Conservation (phyloP, 139 green algal genomes). For the Edaphochlamys debaryana region DNA sequence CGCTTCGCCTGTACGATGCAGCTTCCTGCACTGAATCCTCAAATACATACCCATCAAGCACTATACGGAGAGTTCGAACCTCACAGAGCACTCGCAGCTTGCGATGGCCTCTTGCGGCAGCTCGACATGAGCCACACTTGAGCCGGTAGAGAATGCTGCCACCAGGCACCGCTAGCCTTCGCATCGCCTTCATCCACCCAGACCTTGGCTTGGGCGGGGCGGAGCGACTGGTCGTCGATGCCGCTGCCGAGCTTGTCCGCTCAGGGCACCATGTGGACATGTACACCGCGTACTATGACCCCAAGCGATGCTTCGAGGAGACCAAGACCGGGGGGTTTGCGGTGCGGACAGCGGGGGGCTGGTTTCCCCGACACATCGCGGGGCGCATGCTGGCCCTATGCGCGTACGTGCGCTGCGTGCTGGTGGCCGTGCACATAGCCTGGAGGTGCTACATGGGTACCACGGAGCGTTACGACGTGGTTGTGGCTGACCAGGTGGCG, state of each 20-base stretch:
- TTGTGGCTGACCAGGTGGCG: constrained; percentile 88
- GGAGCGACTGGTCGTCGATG: constrained; percentile 97
- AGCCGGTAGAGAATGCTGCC: no score
- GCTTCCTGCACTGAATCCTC: no score
- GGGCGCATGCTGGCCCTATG: constrained; percentile 82
- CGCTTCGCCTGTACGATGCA: no score
- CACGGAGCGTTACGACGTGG: constrained; percentile 73
- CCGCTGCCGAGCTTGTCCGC: constrained; percentile 84
- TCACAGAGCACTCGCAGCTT: no score
- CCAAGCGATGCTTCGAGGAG: constrained; percentile 89
- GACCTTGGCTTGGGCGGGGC: constrained; percentile 94
- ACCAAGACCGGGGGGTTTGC: constrained; percentile 82
- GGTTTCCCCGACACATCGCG: constrained; percentile 86
- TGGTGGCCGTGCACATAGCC: constrained; percentile 75
- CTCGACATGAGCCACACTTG: no score
- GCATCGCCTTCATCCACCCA: constrained; percentile 92
- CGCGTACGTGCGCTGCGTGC: constrained; percentile 86
- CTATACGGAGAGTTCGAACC: no score
- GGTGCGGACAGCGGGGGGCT: constrained; percentile 81
- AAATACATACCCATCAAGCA: no score
- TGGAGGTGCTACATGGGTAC: constrained; percentile 42
- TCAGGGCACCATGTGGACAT: constrained; percentile 87
- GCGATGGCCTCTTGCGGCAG: no score
- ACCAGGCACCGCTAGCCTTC: constrained; percentile 50
- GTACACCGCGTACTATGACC: constrained; percentile 94